These are phyloP conservation scores for Alternaria sp. DNA, from an alignment of 2,329 filamentous ascomycete genomes.

Conservation along the genomic window DNA sequence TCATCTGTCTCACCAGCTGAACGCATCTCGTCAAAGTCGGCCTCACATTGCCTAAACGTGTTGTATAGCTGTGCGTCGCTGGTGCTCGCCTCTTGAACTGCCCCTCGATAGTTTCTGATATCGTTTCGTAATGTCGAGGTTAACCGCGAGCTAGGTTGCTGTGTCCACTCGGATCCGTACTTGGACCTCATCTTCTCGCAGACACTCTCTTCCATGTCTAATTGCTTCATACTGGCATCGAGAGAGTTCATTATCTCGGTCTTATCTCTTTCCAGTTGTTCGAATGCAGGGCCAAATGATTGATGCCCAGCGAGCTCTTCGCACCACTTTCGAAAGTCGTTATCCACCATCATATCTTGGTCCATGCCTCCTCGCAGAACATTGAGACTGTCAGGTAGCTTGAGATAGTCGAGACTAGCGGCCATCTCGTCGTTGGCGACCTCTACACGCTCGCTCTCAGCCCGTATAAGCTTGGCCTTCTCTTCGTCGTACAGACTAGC, in stretches of 20 bases:
- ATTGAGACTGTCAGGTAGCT: constrained; percentile 85
- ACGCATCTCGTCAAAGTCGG: constrained; percentile 94
- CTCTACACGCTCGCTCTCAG: constrained; percentile 92
- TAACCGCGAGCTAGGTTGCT: constrained; percentile 89
- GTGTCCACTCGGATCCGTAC: constrained; percentile 94
- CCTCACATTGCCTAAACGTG: constrained; percentile 84
- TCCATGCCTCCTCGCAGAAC: constrained; percentile 93
- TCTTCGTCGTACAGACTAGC: constrained; percentile 98
- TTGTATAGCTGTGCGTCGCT: constrained; percentile 85
- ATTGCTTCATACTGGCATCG: constrained; percentile 81
- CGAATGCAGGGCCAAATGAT: constrained; percentile 78
- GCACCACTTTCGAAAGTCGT: constrained; percentile 93
- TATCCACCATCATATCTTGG: constrained; percentile 84
- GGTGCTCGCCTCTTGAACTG: constrained; percentile 84
- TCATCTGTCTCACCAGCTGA: constrained; percentile 85
- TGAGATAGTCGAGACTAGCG: constrained; percentile 90
- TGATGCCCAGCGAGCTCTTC: constrained; percentile 88
- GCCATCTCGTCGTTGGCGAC: constrained; percentile 95
- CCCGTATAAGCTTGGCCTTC: constrained; percentile 92
- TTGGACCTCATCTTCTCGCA: constrained; percentile 99
- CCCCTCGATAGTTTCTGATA: constrained; percentile 84
- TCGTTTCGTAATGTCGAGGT: constrained; percentile 88
- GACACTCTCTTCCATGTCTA: constrained; percentile 96
- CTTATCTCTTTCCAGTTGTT: constrained; percentile 78
- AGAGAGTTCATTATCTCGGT: constrained; percentile 73